Evolutionary conservation across 371 early-diverging fungal species (phyloP).

Genomic region (Rhizomucor pusillus): DNA sequence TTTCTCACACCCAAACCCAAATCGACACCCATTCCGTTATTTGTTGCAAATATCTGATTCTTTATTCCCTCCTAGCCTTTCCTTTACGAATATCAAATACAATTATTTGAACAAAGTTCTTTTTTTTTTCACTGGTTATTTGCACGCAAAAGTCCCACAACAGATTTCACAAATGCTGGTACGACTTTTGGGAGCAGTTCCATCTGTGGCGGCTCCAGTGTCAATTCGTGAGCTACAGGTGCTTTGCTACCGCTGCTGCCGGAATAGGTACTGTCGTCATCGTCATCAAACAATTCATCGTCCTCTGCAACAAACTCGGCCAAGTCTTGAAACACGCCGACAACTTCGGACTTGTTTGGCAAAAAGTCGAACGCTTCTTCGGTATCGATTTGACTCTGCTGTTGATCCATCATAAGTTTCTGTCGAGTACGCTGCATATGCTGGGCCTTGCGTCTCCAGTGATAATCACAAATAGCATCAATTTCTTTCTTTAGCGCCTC

Average conservation of each 20-base stretch:
- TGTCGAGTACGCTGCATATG: constrained; percentile 19
- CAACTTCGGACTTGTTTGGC: constrained; percentile 7
- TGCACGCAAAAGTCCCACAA: constrained; percentile 3
- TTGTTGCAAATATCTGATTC: not conserved
- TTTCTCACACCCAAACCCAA: no score
- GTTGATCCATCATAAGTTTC: constrained; percentile 16
- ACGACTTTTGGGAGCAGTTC: constrained; percentile 18
- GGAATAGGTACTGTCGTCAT: constrained; percentile 4
- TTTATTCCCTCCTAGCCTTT: not conserved
- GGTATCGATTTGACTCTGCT: constrained; percentile 2
- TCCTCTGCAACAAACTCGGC: constrained; percentile 18
- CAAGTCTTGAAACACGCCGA: constrained; percentile 19
- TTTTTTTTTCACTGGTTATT: not conserved
- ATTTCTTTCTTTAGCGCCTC: constrained; percentile 11
- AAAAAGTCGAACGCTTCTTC: constrained; percentile 12
- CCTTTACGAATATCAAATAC: not conserved
- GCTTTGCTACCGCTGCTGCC: not conserved
- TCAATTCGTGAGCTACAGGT: constrained; percentile 14
- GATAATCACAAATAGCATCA: constrained; percentile 18
- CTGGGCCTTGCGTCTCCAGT: constrained; percentile 18
- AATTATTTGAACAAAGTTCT: not conserved
- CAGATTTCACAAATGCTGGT: constrained; percentile 15
- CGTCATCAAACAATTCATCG: constrained; percentile 5
- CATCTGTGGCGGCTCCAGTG: constrained; percentile 16
- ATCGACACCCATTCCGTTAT: no score